phyloP scores from a whole-genome alignment of 768 basidiomycete species.

The Agrocybe praecox region DNA sequence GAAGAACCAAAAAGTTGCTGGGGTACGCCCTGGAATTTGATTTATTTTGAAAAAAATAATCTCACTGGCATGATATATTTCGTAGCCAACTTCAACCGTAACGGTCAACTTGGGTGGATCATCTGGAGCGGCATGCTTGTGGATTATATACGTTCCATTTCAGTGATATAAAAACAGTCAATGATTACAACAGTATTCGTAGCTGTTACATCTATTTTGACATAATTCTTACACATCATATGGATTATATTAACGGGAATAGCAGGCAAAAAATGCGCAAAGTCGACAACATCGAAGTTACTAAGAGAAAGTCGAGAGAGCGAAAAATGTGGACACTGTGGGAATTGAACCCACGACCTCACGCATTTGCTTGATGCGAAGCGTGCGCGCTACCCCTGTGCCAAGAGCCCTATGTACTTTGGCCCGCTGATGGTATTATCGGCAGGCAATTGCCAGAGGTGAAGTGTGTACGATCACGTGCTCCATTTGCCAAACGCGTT shows the following conservation, averaged over 20 bases:
- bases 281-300: too few species aligned
- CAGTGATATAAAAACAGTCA: neutral
- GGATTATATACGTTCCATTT: constrained; percentile 25
- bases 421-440: neutral
- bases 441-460: neutral
- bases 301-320: too few species aligned
- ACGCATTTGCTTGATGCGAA: neutral
- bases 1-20: constrained; percentile 49
- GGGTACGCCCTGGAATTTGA: constrained; percentile 28
- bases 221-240: too few species aligned
- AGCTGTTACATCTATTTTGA: too few species aligned
- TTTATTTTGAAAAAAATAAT: neutral
- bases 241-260: too few species aligned
- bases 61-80: neutral
- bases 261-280: too few species aligned
- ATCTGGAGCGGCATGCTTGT: constrained; percentile 46
- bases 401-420: neutral
- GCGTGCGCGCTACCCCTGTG: constrained; percentile 8
- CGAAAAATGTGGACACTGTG: constrained; percentile 8
- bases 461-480: neutral
- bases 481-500: neutral
- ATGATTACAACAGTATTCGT: neutral
- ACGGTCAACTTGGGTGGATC: constrained; percentile 48
- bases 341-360: constrained; percentile 11
- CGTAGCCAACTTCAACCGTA: constrained; percentile 47